Percentiles rank a stretch among this genome's conserved stretches.
Conservation (phyloP, 1,284 basidiomycete species). For the Agaricales sp. region DNA sequence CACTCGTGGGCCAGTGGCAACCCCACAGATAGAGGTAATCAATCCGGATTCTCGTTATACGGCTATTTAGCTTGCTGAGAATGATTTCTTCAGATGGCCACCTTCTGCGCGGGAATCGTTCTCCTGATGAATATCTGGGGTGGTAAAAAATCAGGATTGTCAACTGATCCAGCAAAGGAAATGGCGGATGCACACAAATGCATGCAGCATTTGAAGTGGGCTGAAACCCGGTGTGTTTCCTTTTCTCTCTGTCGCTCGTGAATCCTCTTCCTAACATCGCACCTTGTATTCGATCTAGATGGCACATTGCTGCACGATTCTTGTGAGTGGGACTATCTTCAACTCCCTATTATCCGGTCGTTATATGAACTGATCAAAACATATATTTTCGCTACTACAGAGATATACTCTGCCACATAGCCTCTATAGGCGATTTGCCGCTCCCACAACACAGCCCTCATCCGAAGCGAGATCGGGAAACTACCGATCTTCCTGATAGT, state of each 20-base stretch:
- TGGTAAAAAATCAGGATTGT: conserved; percentile 13
- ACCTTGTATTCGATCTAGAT: no score
- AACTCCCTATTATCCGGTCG: no score
- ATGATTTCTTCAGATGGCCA: conserved; percentile 54
- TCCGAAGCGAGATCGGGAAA: neutral
- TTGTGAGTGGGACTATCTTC: no score
- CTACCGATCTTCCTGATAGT: neutral
- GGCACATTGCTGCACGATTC: neutral
- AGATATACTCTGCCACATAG: neutral
- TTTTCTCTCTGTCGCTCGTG: neutral
- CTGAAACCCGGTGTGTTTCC: conserved; percentile 7
- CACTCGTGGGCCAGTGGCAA: conserved; percentile 13
- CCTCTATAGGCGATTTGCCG: neutral
- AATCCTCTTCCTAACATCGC: neutral
- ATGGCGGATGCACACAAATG: conserved; percentile 4
- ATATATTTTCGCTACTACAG: no score
- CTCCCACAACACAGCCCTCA: neutral
- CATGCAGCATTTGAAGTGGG: neutral
- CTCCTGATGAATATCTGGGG: conserved; percentile 11
- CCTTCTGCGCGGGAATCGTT: conserved; percentile 26
- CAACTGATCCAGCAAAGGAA: conserved; percentile 9
- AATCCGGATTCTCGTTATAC: neutral
- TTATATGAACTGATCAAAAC: no score
- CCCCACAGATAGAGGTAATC: neutral
- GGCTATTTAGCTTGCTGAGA: conserved; percentile 50